These are phyloP conservation scores for sunflower (Helianthus annuus) DNA, from an alignment of 129 eudicot species.

Conservation along the genomic window DNA sequence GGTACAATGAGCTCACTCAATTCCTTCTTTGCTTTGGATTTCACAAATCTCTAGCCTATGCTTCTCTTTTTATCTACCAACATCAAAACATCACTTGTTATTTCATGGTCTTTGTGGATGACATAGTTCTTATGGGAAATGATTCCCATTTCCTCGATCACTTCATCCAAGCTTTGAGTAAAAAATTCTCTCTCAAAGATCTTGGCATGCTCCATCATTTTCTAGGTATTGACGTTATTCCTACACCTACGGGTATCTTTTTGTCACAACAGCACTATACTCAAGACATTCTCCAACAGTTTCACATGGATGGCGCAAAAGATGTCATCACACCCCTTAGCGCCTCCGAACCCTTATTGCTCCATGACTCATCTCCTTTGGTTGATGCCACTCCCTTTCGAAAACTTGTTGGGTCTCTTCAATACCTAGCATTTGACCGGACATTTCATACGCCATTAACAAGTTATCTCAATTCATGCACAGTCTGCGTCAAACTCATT, in stretches of 20 bases:
- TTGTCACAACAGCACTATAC: too few relatives aligned
- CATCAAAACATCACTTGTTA: neutral
- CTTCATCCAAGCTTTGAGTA: neutral
- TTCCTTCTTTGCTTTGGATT: neutral
- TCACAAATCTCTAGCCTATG: neutral
- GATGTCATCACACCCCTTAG: too few relatives aligned
- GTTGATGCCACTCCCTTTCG: neutral
- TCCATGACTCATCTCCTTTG: neutral
- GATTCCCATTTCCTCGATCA: neutral
- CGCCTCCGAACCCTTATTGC: too few relatives aligned
- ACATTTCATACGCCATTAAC: neutral
- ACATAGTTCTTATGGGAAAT: neutral
- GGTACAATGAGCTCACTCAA: neutral
- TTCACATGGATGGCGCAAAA: too few relatives aligned
- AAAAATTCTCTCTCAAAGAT: neutral
- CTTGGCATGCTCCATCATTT: too few relatives aligned
- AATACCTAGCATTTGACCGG: neutral
- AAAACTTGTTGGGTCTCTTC: neutral
- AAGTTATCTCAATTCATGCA: neutral
- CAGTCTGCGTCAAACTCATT: too few relatives aligned
- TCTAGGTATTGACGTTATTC: too few relatives aligned
- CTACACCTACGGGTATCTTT: too few relatives aligned
- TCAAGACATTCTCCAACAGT: too few relatives aligned
- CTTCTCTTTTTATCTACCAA: neutral
- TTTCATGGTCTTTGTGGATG: neutral